Conservation (phyloP, 2,329 filamentous ascomycete species). For the Colletotrichum tropicale region DNA sequence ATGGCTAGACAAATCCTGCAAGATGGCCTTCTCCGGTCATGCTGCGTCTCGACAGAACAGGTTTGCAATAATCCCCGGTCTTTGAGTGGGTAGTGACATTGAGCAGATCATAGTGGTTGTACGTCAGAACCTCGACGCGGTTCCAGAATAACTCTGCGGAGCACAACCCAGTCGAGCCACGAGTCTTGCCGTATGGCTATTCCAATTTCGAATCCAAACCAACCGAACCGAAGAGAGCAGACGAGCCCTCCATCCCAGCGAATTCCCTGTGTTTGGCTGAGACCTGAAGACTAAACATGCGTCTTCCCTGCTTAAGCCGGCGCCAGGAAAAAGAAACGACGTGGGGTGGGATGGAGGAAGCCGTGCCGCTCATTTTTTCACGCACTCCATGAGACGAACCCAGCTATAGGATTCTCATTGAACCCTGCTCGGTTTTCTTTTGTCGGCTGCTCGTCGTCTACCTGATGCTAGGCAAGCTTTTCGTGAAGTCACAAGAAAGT, state of each 20-base stretch:
- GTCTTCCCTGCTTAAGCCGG: conserved; percentile 9
- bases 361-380: conserved; percentile 1
- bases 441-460: neutral
- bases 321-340: conserved; percentile 15
- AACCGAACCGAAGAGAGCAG: neutral
- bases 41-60: neutral
- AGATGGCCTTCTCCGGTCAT: neutral
- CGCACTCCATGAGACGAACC: neutral
- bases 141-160: neutral
- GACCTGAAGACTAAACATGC: conserved; percentile 1
- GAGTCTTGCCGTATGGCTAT: neutral
- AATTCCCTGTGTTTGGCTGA: conserved; percentile 5
- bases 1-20: neutral
- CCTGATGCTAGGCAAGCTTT: neutral
- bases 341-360: neutral
- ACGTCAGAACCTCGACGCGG: neutral
- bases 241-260: neutral
- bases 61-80: neutral
- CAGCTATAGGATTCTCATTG: neutral
- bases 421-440: neutral
- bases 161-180: neutral
- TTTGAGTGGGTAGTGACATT: neutral
- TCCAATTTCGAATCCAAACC: neutral
- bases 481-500: conserved; percentile 9
- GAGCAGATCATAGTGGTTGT: neutral